phyloP scores from a whole-genome alignment of 208 protist genomes.

The Crithidia expoeki region DNA sequence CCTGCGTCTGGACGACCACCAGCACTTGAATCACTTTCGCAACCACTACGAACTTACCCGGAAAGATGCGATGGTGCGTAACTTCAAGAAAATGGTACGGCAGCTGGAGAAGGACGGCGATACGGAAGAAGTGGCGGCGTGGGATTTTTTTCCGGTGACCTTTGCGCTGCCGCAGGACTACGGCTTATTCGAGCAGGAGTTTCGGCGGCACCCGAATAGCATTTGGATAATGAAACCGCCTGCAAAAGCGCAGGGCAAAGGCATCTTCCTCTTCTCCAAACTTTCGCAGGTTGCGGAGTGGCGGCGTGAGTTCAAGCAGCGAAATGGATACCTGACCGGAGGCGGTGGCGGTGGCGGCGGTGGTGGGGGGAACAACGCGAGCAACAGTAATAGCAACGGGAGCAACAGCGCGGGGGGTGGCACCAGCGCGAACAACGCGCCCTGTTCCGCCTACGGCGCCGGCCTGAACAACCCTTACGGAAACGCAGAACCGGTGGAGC shows the following conservation, averaged over 20 bases:
- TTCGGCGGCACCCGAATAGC: conserved; percentile 85
- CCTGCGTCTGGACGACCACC: conserved; percentile 83
- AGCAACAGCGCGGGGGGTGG: neutral
- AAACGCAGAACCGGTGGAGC: conserved; percentile 63
- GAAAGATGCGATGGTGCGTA: conserved; percentile 96
- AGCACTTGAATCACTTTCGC: conserved; percentile 95
- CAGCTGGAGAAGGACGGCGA: conserved; percentile 86
- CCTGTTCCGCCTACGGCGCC: conserved; percentile 1
- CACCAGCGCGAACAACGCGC: neutral
- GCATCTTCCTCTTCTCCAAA: conserved; percentile 97
- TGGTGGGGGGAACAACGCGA: neutral
- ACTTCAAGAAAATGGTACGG: conserved; percentile 94
- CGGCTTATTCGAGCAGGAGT: conserved; percentile 94
- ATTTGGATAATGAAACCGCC: conserved; percentile 98
- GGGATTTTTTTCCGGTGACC: conserved; percentile 95
- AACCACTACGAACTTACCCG: conserved; percentile 97
- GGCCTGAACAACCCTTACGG: conserved; percentile 29
- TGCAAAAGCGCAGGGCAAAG: conserved; percentile 95
- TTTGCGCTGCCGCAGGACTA: conserved; percentile 96
- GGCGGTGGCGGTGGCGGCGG: conserved; percentile 19
- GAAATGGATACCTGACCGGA: conserved; percentile 44
- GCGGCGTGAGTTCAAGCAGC: conserved; percentile 87
- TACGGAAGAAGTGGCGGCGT: conserved; percentile 76
- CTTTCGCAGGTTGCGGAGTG: conserved; percentile 95
- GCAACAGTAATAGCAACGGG: neutral